phyloP scores from a whole-genome alignment of 345 rosid genomes.

The Limnanthes douglasii region DNA sequence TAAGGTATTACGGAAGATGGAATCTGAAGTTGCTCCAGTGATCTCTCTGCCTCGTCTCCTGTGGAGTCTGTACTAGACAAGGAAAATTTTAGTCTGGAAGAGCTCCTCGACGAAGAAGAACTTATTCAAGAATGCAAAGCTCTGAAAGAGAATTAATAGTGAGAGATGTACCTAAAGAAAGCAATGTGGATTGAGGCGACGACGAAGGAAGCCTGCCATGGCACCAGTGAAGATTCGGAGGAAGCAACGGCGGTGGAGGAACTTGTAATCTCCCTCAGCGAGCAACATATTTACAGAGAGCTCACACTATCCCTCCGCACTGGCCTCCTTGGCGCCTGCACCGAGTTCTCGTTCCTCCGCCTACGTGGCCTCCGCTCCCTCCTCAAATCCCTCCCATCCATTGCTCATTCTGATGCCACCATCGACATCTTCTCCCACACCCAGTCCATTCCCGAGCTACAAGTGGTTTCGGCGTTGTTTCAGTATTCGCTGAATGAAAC shows the following conservation, averaged over 20 bases:
- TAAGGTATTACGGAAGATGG: too few relatives aligned
- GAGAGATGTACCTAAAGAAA: slow-evolving; percentile 40
- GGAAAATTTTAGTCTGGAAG: too few relatives aligned
- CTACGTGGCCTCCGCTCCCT: slow-evolving; percentile 76
- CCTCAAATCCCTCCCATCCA: slow-evolving; percentile 68
- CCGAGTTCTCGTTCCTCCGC: slow-evolving; percentile 92
- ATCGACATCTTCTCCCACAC: slow-evolving; percentile 58
- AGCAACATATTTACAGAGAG: slow-evolving; percentile 62
- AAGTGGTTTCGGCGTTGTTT: slow-evolving; percentile 85
- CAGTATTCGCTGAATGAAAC: slow-evolving; percentile 49
- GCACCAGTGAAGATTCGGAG: slow-evolving; percentile 8
- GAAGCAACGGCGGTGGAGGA: slow-evolving; percentile 53
- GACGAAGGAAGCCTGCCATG: slow-evolving; percentile 11
- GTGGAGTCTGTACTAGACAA: too few relatives aligned
- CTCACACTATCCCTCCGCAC: slow-evolving; percentile 83
- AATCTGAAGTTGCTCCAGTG: too few relatives aligned
- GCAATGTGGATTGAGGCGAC: slow-evolving; percentile 41
- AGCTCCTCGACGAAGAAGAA: too few relatives aligned
- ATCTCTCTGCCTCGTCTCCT: too few relatives aligned
- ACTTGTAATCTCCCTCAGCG: slow-evolving; percentile 45
- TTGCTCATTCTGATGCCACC: slow-evolving; percentile 56
- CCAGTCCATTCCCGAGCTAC: slow-evolving; percentile 67
- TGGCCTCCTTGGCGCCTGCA: slow-evolving; percentile 70
- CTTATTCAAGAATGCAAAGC: too few relatives aligned
- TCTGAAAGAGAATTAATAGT: too few relatives aligned